Conservation (phyloP, 495 filamentous ascomycete genomes). For the Pseudoneurospora amorphoporcata region DNA sequence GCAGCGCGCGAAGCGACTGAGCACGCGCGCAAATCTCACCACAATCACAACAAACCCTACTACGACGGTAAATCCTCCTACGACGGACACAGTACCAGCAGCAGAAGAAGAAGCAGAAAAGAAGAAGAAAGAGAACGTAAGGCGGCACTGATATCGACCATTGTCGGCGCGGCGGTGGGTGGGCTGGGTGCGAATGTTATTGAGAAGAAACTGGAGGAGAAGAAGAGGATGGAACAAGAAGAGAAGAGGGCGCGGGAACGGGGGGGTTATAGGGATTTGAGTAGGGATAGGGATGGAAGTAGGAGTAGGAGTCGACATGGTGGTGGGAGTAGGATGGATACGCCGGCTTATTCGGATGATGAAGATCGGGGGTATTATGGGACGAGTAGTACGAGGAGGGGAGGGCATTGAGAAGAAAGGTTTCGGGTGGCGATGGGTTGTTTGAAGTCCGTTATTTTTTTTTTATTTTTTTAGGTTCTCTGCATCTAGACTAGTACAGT, state of each 20-base stretch:
- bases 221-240: conserved; percentile 13
- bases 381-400: background rate
- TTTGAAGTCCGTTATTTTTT: too few relatives aligned
- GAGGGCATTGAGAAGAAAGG: background rate
- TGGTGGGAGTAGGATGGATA: background rate
- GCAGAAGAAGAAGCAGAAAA: background rate
- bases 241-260: conserved; percentile 23
- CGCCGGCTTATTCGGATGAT: background rate
- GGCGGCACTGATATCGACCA: conserved; percentile 24
- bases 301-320: background rate
- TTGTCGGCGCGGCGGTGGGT: conserved; percentile 36
- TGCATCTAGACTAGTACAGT: background rate
- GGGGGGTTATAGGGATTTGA: conserved; percentile 2
- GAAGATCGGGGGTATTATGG: background rate
- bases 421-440: background rate
- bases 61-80: background rate
- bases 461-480: too few relatives aligned
- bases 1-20: conserved; percentile 31
- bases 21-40: conserved; percentile 3
- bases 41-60: background rate
- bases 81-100: background rate
- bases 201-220: conserved; percentile 30
- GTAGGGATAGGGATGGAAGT: background rate
- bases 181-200: conserved; percentile 38
- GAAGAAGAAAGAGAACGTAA: conserved; percentile 2